Conservation (phyloP, 2,329 filamentous ascomycete genomes). For the Aphanocladium album region DNA sequence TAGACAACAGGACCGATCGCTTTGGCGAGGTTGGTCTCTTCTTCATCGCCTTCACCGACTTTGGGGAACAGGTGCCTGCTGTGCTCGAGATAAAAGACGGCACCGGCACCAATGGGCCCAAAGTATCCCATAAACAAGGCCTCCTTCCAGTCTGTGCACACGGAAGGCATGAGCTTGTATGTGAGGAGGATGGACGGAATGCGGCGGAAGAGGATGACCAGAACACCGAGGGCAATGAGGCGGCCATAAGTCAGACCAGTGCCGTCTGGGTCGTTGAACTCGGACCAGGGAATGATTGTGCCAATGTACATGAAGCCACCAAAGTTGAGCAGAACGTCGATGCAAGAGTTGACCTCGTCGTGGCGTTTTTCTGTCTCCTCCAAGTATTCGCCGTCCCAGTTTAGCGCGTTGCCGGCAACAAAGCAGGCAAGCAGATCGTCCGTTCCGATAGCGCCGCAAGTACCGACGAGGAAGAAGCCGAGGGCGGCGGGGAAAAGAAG, state of each 20-base stretch:
- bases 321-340: constrained; percentile 56
- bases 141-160: constrained; percentile 50
- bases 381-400: constrained; percentile 59
- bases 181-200: constrained; percentile 50
- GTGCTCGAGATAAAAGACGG: constrained; percentile 65
- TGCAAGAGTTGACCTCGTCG: constrained; percentile 55
- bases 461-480: constrained; percentile 53
- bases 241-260: constrained; percentile 49
- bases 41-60: constrained; percentile 28
- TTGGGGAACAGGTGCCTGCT: constrained; percentile 37
- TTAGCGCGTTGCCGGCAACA: constrained; percentile 52
- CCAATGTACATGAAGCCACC: constrained; percentile 58
- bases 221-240: constrained; percentile 45
- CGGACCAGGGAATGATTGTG: constrained; percentile 48
- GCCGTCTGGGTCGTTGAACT: constrained; percentile 47
- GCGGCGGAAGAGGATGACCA: constrained; percentile 50
- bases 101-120: constrained; percentile 71
- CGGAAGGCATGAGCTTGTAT: constrained; percentile 51
- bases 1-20: constrained; percentile 23
- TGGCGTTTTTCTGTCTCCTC: constrained; percentile 50
- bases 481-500: constrained; percentile 47
- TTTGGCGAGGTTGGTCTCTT: constrained; percentile 31
- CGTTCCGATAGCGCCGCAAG: constrained; percentile 52
- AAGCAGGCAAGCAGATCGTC: constrained; percentile 59
- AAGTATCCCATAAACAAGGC: constrained; percentile 63